A percentile compares a stretch with the other conserved stretches of the same genome.
Evolutionary conservation across 139 green algal genomes (phyloP).

Genomic region (Chlamydomonas schloesseri): DNA sequence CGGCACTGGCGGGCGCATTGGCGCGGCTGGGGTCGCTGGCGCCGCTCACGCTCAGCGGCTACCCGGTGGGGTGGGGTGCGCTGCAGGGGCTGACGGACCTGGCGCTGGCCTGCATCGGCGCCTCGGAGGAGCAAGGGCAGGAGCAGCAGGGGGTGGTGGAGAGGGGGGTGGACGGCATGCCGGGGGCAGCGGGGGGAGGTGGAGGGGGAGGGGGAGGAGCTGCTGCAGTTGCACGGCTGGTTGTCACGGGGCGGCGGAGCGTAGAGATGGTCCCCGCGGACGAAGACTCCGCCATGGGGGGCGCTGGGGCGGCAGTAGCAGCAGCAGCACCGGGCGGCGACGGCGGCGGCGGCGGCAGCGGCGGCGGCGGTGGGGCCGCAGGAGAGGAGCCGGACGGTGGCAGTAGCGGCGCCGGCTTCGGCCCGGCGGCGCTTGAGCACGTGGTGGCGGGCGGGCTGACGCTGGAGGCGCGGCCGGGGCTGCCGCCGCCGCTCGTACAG

Average conservation of each 20-base stretch:
- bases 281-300: neutral
- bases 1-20: conserved; percentile 12
- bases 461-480: neutral
- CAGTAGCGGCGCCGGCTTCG: neutral
- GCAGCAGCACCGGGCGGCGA: neutral
- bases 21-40: neutral
- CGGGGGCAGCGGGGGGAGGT: neutral
- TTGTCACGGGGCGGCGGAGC: too few relatives aligned
- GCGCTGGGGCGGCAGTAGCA: neutral
- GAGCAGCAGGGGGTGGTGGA: neutral
- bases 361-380: neutral
- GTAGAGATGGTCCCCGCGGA: neutral
- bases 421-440: neutral
- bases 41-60: neutral
- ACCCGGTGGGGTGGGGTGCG: conserved; percentile 8
- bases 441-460: conserved; percentile 16
- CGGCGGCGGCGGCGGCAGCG: too few relatives aligned
- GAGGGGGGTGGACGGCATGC: too few relatives aligned
- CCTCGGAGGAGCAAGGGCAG: too few relatives aligned
- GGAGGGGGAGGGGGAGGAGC: neutral
- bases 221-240: too few relatives aligned
- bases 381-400: neutral
- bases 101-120: conserved; percentile 6
- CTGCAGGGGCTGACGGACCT: conserved; percentile 25
- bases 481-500: neutral